A percentile compares a stretch with the other conserved stretches of the same genome.
Evolutionary conservation across 495 filamentous ascomycete species (phyloP).

Genomic region (Talaromyces proteolyticus): DNA sequence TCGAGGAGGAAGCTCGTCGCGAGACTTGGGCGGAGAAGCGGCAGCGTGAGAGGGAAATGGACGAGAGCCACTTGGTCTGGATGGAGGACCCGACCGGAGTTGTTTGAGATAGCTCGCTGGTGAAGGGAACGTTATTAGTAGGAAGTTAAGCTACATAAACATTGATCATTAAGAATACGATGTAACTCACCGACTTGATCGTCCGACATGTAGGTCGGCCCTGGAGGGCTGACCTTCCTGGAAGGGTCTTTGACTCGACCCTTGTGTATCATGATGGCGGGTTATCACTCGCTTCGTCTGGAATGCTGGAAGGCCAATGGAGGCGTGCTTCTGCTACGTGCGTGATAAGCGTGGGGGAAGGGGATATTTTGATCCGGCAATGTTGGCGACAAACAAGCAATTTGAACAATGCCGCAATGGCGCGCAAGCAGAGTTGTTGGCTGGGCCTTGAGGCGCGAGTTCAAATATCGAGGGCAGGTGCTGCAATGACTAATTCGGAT

Average conservation of each 20-base stretch:
- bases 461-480: too few species aligned
- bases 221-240: conserved; percentile 64
- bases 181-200: conserved; percentile 72
- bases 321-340: neutral
- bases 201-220: conserved; percentile 76
- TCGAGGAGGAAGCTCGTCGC: conserved; percentile 33
- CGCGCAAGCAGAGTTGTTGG: neutral
- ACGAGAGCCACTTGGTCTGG: conserved; percentile 71
- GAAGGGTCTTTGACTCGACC: conserved; percentile 34
- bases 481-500: too few species aligned
- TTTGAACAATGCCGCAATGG: neutral
- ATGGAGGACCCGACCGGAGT: conserved; percentile 71
- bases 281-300: neutral
- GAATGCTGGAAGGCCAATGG: neutral
- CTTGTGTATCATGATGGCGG: conserved; percentile 27
- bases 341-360: neutral
- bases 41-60: conserved; percentile 53
- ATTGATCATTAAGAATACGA: conserved; percentile 15
- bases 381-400: too few species aligned
- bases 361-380: too few species aligned
- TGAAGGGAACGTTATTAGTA: too few species aligned
- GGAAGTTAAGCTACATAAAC: too few species aligned
- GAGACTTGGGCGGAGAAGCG: conserved; percentile 29
- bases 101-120: conserved; percentile 72
- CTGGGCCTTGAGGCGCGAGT: too few species aligned